Percentiles rank a stretch among this genome's conserved stretches.
phyloP scores from a whole-genome alignment of 371 early-diverging fungal genomes.

The Mucor plumbeus region DNA sequence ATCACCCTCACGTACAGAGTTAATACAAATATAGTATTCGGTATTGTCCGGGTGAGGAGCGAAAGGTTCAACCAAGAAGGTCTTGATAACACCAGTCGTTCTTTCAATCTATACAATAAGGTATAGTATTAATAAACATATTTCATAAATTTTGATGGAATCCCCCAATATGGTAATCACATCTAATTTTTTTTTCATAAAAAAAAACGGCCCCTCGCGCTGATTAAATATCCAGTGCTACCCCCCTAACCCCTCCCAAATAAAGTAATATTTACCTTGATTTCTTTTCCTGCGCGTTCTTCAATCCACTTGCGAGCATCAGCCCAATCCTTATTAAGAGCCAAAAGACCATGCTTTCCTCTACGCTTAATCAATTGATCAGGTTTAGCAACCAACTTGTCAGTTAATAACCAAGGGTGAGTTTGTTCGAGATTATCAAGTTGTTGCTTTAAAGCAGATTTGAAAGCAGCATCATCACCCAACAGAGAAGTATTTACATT shows the following conservation, averaged over 20 bases:
- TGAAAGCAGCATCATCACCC: conserved; percentile 52
- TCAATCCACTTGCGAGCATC: conserved; percentile 89
- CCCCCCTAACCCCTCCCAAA: not conserved
- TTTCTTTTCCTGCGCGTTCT: conserved; percentile 83
- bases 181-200: conserved; percentile 20
- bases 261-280: conserved; percentile 62
- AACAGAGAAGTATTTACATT: conserved; percentile 72
- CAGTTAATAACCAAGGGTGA: conserved; percentile 86
- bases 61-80: conserved; percentile 96
- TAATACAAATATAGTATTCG: conserved; percentile 97
- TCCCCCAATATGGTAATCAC: conserved; percentile 18
- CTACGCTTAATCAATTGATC: conserved; percentile 97
- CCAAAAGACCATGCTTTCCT: conserved; percentile 93
- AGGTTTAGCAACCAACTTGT: conserved; percentile 93
- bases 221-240: not conserved
- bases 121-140: not conserved
- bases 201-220: conserved; percentile 1
- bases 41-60: conserved; percentile 89
- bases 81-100: conserved; percentile 87
- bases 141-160: conserved; percentile 6
- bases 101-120: conserved; percentile 70
- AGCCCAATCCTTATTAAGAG: conserved; percentile 89
- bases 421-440: conserved; percentile 73
- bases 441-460: conserved; percentile 64
- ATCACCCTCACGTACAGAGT: conserved; percentile 95